Percentiles rank a stretch among this genome's conserved stretches.
Evolutionary conservation across 805 yeast species (phyloP).

Genomic region (Kregervanrija pseudodelftensis): DNA sequence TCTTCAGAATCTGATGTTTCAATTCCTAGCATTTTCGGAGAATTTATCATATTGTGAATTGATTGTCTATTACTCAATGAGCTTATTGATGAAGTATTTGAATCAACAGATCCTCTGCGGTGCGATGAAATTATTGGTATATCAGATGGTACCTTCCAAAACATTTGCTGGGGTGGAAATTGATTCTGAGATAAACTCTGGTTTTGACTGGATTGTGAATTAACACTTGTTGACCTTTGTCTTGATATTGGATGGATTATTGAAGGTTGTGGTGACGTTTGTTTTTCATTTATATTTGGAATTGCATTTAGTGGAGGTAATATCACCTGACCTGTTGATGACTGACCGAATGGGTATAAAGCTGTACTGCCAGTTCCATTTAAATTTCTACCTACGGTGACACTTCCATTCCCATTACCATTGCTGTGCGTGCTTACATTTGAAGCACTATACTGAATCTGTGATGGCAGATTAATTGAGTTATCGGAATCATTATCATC

Average conservation of each 20-base stretch:
- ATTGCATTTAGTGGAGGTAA: constrained; percentile 21
- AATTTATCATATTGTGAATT: background rate
- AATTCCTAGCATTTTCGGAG: constrained; percentile 4
- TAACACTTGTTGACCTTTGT: constrained; percentile 17
- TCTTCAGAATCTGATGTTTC: constrained; percentile 30
- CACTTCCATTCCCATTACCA: too few relatives aligned
- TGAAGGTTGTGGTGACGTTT: background rate
- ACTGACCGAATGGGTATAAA: constrained; percentile 1
- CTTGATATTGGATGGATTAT: background rate
- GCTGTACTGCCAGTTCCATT: too few relatives aligned
- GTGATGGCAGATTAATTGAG: background rate
- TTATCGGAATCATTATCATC: background rate
- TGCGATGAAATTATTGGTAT: constrained; percentile 32
- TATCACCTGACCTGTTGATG: constrained; percentile 12
- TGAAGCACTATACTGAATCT: background rate
- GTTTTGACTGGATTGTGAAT: constrained; percentile 8
- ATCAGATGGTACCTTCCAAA: constrained; percentile 60
- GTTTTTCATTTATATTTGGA: background rate
- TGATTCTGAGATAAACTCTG: constrained; percentile 2
- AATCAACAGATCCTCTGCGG: constrained; percentile 40
- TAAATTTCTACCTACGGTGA: too few relatives aligned
- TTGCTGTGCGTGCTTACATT: too few relatives aligned
- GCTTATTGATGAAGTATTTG: constrained; percentile 41
- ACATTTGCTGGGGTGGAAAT: constrained; percentile 21
- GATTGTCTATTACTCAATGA: constrained; percentile 1